Conservation (phyloP, 441 rosid genomes). For the Iberis amara region DNA sequence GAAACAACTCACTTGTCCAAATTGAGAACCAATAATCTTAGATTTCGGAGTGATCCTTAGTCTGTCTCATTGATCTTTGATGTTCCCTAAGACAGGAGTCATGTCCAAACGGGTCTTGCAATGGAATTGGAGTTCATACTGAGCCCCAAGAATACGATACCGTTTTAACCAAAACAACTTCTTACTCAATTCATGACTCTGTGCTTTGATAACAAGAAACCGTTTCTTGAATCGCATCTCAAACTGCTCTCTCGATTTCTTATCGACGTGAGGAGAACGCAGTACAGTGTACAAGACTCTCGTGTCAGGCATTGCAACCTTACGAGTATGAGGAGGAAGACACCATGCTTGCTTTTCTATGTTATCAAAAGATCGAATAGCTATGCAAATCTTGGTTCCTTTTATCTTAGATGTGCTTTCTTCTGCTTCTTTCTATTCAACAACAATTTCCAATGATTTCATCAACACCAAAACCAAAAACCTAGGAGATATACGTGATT, state of each 20-base stretch:
- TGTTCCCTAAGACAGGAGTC: conserved; percentile 18
- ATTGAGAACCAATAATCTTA: no score
- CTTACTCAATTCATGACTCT: conserved; percentile 31
- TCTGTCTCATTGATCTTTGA: conserved; percentile 9
- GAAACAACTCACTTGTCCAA: no score
- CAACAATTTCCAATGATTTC: neutral
- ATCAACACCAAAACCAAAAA: neutral
- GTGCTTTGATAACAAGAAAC: conserved; percentile 31
- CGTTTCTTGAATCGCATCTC: conserved; percentile 32
- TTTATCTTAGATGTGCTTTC: conserved; percentile 31
- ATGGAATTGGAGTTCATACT: conserved; percentile 29
- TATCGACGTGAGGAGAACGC: conserved; percentile 29
- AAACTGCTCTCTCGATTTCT: conserved; percentile 31
- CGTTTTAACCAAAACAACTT: conserved; percentile 35
- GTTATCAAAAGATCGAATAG: conserved; percentile 26
- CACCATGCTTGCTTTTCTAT: conserved; percentile 29
- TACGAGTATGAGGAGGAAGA: conserved; percentile 31
- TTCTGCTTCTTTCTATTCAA: conserved; percentile 39
- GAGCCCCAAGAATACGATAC: conserved; percentile 30
- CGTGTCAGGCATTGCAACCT: conserved; percentile 33
- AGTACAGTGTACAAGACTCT: conserved; percentile 25
- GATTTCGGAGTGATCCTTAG: conserved; percentile 6
- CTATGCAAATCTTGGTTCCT: conserved; percentile 30
- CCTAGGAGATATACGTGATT: neutral
- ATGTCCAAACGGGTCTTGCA: conserved; percentile 33